Evolutionary conservation across 208 protist genomes (phyloP), one percentile per base, ranked within the genome.

Genomic region (Acanthamoeba comandoni): DNA sequence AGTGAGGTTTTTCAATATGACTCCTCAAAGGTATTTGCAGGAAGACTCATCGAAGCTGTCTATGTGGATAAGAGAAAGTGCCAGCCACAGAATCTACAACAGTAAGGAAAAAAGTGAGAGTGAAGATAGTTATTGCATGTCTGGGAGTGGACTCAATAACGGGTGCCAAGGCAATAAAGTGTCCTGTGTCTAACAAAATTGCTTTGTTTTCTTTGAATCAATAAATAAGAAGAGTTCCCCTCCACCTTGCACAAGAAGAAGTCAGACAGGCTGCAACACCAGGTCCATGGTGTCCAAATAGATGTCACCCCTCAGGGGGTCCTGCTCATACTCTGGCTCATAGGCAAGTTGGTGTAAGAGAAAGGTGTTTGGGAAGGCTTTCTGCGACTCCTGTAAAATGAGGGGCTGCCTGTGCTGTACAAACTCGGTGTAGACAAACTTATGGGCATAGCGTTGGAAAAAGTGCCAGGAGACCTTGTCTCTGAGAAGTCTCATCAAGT

Each of bases 341-440:
- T 90, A 24, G n/a, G 62, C 62, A 24, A 29, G 48, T 35, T 90
- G 84, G 11, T 90, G 84, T 11, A 60, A 48, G 62, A 90, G 35
- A 55, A 49, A 90, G 3, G 84, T 90, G 48, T 90, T 90, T 60
- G 35, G 52, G 84, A 90, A 90, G 22, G 17, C 60, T 15, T 26
- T 48, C 29, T 52, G 29, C n/a, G 75, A 12, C 64, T 13, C 19
- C 17, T 70, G 48, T 17, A 77, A 24, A n/a, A 75, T 35, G 48
- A 90, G 84, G 15, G 84, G 84, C 13, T 22, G 58, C 9, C 84
- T 35, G 43, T 90, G 84, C 51, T 90, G 84, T 0, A 90, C 15
- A 51, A 90, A 90, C 62, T 90, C 84, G 9, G 84, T 90, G 84
- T 90, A 90, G 48, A 90, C 84, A 22, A 90, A 90, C 43, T 90